Conservation (phyloP, 768 basidiomycete genomes). For the Tricholoma matsutake region DNA sequence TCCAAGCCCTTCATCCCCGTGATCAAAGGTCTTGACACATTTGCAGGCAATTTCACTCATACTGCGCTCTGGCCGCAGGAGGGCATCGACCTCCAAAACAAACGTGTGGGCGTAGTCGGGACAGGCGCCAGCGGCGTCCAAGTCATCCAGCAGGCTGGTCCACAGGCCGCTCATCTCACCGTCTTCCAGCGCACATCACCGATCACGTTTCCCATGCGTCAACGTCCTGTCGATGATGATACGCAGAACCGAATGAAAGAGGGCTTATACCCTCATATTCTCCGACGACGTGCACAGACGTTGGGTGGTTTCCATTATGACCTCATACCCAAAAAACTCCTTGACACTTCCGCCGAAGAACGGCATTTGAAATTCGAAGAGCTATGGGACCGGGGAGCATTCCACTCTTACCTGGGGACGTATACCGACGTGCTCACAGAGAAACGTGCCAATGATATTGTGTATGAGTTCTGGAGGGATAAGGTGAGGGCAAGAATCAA, state of each 20-base stretch:
- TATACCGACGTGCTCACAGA: slow-evolving; percentile 13
- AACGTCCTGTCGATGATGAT: slow-evolving; percentile 11
- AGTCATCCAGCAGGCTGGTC: slow-evolving; percentile 21
- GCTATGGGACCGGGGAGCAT: slow-evolving; percentile 15
- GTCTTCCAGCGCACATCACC: slow-evolving; percentile 27
- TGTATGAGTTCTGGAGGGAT: slow-evolving; percentile 24
- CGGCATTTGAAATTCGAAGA: slow-evolving; percentile 19
- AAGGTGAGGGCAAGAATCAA: slow-evolving; percentile 17
- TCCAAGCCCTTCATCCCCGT: slow-evolving; percentile 20
- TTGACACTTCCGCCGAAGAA: slow-evolving; percentile 18
- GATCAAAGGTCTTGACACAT: slow-evolving; percentile 19
- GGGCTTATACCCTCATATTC: slow-evolving; percentile 15
- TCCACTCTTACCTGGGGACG: slow-evolving; percentile 15
- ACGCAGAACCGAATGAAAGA: slow-evolving; percentile 14
- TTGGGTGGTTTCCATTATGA: slow-evolving; percentile 16
- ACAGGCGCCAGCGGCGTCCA: slow-evolving; percentile 27
- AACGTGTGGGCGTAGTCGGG: slow-evolving; percentile 24
- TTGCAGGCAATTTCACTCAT: slow-evolving; percentile 21
- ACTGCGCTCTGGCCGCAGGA: slow-evolving; percentile 21
- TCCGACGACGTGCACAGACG: slow-evolving; percentile 19
- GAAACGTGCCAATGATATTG: slow-evolving; percentile 15
- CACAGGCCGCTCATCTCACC: slow-evolving; percentile 17
- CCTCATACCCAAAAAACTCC: slow-evolving; percentile 8
- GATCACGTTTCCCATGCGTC: slow-evolving; percentile 19
- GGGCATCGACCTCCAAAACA: slow-evolving; percentile 18